Evolutionary conservation across 2,329 filamentous ascomycete genomes (phyloP).

Genomic region (Penicillium polonicum): DNA sequence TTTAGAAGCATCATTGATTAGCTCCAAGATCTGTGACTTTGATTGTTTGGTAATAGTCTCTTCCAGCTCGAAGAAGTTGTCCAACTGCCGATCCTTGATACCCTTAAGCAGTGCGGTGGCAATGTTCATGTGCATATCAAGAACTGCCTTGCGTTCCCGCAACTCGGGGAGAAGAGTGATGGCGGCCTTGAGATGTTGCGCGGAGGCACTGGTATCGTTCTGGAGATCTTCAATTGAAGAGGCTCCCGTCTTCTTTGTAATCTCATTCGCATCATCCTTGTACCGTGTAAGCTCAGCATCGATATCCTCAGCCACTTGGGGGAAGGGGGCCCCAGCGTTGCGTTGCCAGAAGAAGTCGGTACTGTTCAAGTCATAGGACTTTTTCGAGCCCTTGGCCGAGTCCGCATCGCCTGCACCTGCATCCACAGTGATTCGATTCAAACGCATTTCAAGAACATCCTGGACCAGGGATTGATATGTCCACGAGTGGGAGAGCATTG

Average conservation of each 20-base stretch:
- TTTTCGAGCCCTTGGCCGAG: constrained; percentile 73
- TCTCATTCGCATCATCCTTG: constrained; percentile 89
- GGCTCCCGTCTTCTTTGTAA: constrained; percentile 93
- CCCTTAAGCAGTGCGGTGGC: constrained; percentile 74
- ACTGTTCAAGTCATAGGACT: constrained; percentile 82
- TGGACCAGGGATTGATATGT: constrained; percentile 83
- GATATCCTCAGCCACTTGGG: constrained; percentile 93
- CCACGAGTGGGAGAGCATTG: constrained; percentile 98
- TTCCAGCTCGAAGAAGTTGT: constrained; percentile 94
- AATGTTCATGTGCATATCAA: constrained; percentile 99
- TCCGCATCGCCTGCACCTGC: constrained; percentile 75
- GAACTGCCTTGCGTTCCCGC: constrained; percentile 82
- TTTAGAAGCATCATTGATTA: constrained; percentile 77
- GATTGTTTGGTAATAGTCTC: constrained; percentile 90
- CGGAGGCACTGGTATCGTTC: constrained; percentile 82
- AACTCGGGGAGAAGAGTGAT: constrained; percentile 91
- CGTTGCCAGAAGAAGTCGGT: constrained; percentile 97
- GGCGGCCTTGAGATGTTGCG: constrained; percentile 91
- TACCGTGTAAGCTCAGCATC: constrained; percentile 91
- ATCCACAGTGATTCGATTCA: constrained; percentile 94
- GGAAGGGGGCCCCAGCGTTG: constrained; percentile 87
- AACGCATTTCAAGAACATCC: constrained; percentile 72
- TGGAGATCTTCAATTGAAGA: constrained; percentile 90
- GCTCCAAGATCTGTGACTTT: constrained; percentile 82
- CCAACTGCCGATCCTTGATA: constrained; percentile 91